Conservation (phyloP, 2,329 filamentous ascomycete genomes). For the Pseudocercospora vitis region DNA sequence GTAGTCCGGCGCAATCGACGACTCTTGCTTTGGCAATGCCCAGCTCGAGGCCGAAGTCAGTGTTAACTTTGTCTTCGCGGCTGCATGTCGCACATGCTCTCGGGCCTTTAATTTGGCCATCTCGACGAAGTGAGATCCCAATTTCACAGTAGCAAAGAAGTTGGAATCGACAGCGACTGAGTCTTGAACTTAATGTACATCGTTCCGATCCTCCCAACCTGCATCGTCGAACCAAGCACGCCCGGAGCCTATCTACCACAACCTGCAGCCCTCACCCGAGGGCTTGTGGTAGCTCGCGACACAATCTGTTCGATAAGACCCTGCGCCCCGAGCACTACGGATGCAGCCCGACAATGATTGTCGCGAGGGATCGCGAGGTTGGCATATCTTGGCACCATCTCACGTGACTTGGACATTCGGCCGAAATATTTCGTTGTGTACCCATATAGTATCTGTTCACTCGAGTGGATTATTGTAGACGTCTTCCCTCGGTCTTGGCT, state of each 20-base stretch:
- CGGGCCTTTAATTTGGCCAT: not conserved
- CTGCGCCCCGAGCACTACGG: not conserved
- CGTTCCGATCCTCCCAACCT: not conserved
- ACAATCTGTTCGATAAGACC: constrained; percentile 4
- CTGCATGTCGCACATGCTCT: not conserved
- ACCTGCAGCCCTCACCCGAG: not conserved
- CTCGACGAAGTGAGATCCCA: too few species aligned
- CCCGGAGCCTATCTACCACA: constrained; percentile 3
- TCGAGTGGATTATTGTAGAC: too few species aligned
- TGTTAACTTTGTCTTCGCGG: constrained; percentile 8
- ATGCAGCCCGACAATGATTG: not conserved
- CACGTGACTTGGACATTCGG: not conserved
- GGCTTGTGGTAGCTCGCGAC: not conserved
- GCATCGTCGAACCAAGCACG: not conserved
- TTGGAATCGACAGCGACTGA: not conserved
- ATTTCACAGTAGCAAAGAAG: too few species aligned
- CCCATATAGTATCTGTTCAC: too few species aligned
- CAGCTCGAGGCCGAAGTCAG: constrained; percentile 33
- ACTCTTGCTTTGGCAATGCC: constrained; percentile 50
- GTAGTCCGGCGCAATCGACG: constrained; percentile 47
- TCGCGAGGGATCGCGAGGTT: constrained; percentile 5
- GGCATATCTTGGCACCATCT: not conserved
- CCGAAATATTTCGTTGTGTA: too few species aligned
- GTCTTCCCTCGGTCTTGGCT: too few species aligned
- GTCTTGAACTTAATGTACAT: not conserved